Evolutionary conservation across 257 asterid species (phyloP).

Genomic region (Agastache rugosa): DNA sequence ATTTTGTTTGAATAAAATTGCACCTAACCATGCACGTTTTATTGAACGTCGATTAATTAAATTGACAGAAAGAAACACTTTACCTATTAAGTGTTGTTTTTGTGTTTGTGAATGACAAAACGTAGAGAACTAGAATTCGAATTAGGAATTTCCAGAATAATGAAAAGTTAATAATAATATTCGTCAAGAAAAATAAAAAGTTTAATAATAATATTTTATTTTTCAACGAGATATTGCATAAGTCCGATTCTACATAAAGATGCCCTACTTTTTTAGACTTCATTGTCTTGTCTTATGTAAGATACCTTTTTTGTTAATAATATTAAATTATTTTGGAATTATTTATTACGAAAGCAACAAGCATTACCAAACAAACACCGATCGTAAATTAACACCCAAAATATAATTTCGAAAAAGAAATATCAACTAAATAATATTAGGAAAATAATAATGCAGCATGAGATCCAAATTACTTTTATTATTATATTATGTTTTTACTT

Average conservation of each 20-base stretch:
- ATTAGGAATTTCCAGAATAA: slow-evolving; percentile 8
- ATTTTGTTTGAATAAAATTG: neutral
- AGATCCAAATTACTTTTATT: neutral
- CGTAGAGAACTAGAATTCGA: neutral
- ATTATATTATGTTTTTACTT: too few species aligned
- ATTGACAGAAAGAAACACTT: slow-evolving; percentile 24
- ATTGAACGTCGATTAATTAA: slow-evolving; percentile 23
- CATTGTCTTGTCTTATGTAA: slow-evolving; percentile 9
- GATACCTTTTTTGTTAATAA: neutral
- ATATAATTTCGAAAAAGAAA: too few species aligned
- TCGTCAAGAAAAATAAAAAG: neutral
- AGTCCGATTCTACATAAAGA: slow-evolving; percentile 25
- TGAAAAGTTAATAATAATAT: slow-evolving; percentile 1
- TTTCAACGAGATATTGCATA: neutral
- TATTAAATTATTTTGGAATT: slow-evolving; percentile 12
- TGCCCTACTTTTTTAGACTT: slow-evolving; percentile 24
- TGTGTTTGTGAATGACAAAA: slow-evolving; percentile 10
- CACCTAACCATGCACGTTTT: slow-evolving; percentile 15
- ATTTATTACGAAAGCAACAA: slow-evolving; percentile 28
- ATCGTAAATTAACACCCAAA: neutral
- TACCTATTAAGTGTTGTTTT: slow-evolving; percentile 20
- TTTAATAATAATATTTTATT: neutral
- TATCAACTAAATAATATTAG: neutral
- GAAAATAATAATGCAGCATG: neutral
- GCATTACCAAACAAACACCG: slow-evolving; percentile 14